Base-by-base conservation (phyloP, 1,284 basidiomycete genomes). In the Fomitopsis pinicola region DNA sequence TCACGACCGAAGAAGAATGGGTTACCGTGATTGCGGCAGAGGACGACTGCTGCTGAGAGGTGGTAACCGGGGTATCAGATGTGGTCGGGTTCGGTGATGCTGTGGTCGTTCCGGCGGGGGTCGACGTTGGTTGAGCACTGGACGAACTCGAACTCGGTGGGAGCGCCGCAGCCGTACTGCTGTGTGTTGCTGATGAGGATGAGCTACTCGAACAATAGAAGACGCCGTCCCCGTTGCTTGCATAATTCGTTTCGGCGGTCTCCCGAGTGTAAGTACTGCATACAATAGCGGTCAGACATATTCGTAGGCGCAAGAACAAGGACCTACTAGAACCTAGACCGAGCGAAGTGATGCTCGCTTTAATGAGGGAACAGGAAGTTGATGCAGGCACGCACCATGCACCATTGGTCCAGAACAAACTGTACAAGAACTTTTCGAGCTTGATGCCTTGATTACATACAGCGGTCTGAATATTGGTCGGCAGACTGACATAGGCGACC, bases 241-340 rank as follows among this genome's bases (percentile, higher is more conserved):
- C 64, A 12, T 63, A 59, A 2, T 62, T 58, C 5, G 45, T 42
- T 15, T 54, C 44, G 2, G 63, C 63, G 22, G 38, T 61, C 56
- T 68, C 60, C 36, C 64, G 64, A 5, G 64, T 61, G 19, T 44
- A 68, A 3, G 66, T 59, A 33, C 66, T 67, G 33, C 35, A 38
- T 5, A 38, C 6, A 5, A 14, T 22, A 22, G 5, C 19, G 5
- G 22, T n/a, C 6, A 15, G 28, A 46, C 36, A 17, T 7, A 17
- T 4, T 56, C 30, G 4, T 6, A 33, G 17, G 33, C 50, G 10
- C 17, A 15, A 14, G 35, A 45, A 28, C n/a, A 55, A 30, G 38
- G 28, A 64, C 64, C 38, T 38, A 67, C 66, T 67, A 67, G 26
- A 57, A 67, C 66, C 66, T 67, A 30, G 33, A 42, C 38, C 15